Evolutionary conservation across 768 basidiomycete species (phyloP), one percentile per base, ranked within the genome.

Genomic region (Glaciozyma antarctica): DNA sequence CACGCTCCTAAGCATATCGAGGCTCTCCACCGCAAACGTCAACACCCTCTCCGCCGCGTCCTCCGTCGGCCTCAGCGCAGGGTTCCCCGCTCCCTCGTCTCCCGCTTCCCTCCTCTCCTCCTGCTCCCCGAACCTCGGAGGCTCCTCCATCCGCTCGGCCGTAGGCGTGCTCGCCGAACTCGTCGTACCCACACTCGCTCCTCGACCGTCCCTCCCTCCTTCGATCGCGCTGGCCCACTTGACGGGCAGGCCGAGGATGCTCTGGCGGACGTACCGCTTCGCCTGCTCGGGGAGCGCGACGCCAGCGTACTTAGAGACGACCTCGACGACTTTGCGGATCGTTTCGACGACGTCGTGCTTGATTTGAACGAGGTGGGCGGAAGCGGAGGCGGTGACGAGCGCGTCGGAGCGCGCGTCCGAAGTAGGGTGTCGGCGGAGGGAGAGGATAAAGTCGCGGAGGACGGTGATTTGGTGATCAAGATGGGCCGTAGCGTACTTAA

Each of bases 1-100:
- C 34, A 92, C 88, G 34, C 88, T 84, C 34, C 86, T 81, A 81
- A 94, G 85, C 89, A 92, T 93, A 73, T 94, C 90, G 76, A 94
- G 74, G 73, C 90, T 91, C 79, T 94, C 92, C 19, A 87, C 87
- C 17, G 91, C 90, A 13, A 94, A 83, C 12, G 85, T 84, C 70
- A 94, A 75, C 24, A 94, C 85, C 58, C 87, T 79, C 75, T 88
- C 86, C 15, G 91, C 88, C 34, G 90, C 87, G 21, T 84, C 81
- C 28, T 83, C 81, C 3, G 88, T 88, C 9, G 84, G 79, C 44
- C 83, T 80, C n/a, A 69, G 54, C 32, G 57, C 56, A 2, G 58
- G 24, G 19, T 34, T 38, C 22, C 47, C 51, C n/a, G 12, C 43
- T 10, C 43, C 51, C 8, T 28, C 47, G 6, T 28, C 0, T 82